A percentile compares a stretch with the other conserved stretches of the same genome.
Conservation (phyloP, 2,329 filamentous ascomycete genomes). For the Pseudocercospora cruenta region DNA sequence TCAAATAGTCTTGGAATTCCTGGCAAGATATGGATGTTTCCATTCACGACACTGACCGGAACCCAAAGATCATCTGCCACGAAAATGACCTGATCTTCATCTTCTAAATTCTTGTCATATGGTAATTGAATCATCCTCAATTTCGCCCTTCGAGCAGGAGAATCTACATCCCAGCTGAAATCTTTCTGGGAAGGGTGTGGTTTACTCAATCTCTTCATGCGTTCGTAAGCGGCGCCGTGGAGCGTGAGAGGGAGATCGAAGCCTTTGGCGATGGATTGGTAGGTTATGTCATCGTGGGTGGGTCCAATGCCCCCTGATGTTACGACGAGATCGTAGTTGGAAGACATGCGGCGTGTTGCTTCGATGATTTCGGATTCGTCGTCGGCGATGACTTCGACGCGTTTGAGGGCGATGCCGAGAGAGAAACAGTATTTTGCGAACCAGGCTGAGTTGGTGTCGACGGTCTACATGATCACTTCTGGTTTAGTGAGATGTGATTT, state of each 20-base stretch:
- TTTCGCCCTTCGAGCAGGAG: slow-evolving; percentile 76
- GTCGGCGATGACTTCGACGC: slow-evolving; percentile 91
- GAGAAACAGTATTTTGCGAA: slow-evolving; percentile 69
- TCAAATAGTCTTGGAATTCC: slow-evolving; percentile 87
- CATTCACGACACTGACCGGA: slow-evolving; percentile 83
- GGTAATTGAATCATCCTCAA: slow-evolving; percentile 90
- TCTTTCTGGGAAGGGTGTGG: slow-evolving; percentile 69
- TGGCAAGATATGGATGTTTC: slow-evolving; percentile 90
- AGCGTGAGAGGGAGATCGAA: slow-evolving; percentile 77
- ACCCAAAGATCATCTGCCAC: slow-evolving; percentile 85
- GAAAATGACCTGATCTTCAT: slow-evolving; percentile 76
- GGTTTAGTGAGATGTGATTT: not conserved
- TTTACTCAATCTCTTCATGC: slow-evolving; percentile 82
- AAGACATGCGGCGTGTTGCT: slow-evolving; percentile 82
- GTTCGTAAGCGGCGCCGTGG: slow-evolving; percentile 74
- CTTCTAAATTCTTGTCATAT: slow-evolving; percentile 64
- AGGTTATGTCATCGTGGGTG: slow-evolving; percentile 98
- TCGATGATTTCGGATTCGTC: slow-evolving; percentile 90
- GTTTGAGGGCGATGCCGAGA: slow-evolving; percentile 71
- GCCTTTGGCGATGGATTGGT: slow-evolving; percentile 88
- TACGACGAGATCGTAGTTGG: slow-evolving; percentile 89
- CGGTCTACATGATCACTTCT: slow-evolving; percentile 51
- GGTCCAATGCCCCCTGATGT: slow-evolving; percentile 95
- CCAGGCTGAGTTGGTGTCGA: slow-evolving; percentile 68
- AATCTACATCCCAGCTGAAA: slow-evolving; percentile 84